Evolutionary conservation across 768 basidiomycete species (phyloP).

Genomic region (Leccinum subtestaceum): DNA sequence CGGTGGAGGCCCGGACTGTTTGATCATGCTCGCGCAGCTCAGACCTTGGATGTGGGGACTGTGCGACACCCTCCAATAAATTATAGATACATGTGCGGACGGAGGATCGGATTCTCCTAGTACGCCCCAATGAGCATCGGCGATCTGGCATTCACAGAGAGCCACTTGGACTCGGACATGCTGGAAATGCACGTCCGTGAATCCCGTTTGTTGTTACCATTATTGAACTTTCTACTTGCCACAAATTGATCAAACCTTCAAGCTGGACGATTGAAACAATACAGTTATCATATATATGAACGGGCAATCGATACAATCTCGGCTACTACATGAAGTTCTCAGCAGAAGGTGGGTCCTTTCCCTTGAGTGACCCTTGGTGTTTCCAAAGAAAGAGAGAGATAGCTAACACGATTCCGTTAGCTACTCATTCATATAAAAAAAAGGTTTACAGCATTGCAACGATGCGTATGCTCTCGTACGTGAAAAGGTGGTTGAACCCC

Average conservation of each 20-base stretch:
- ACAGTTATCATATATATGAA: neutral
- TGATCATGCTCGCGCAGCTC: constrained; percentile 15
- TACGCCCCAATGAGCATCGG: neutral
- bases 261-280: neutral
- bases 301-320: neutral
- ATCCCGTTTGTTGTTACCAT: neutral
- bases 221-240: neutral
- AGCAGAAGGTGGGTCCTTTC: neutral
- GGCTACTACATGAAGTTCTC: neutral
- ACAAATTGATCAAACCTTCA: neutral
- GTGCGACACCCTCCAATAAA: neutral
- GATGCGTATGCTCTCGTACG: constrained; percentile 5
- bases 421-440: constrained; percentile 16
- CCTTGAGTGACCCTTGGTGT: neutral
- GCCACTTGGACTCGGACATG: neutral
- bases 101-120: neutral
- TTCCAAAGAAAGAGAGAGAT: neutral
- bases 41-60: neutral
- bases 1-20: constrained; percentile 33
- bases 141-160: neutral
- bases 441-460: constrained; percentile 10
- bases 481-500: neutral
- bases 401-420: neutral
- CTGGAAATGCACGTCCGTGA: neutral
- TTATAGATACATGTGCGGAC: neutral